Base-by-base conservation (phyloP, 1,284 basidiomycete species). In the Entoloma clypeatum region DNA sequence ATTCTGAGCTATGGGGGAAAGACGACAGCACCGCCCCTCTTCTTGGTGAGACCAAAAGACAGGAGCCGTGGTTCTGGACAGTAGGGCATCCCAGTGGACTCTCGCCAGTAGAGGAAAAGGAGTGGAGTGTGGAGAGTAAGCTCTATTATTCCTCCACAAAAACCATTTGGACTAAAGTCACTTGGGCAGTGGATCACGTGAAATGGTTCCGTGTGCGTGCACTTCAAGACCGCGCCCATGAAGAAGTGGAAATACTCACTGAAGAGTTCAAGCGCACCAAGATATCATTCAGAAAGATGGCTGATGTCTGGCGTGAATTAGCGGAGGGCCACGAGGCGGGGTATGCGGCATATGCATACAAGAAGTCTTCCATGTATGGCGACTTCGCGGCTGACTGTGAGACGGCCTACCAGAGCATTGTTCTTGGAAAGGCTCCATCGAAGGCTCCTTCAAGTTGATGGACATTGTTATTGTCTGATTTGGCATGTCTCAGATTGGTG, bases 41-140 rank as follows among this genome's bases (percentile, higher is more conserved):
- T 19, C 22, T 48, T 14, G 50, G 46, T 11, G 43, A 43, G 19
- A 39, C 44, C 17, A 49, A 43, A 13, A 47, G 14, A 11, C 19
- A 37, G 13, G 53, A 58, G 13, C 47, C 53, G 1, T 56, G 53
- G 53, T 47, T 49, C 23, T 55, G 51, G 51, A 16, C 36, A n/a
- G 30, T 42, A 2, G 39, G 31, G 16, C 44, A 45, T 4, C 39
- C 51, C 11, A 22, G 28, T 14, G 41, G 39, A 5, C 33, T 51
- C 16, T 13, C 18, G 2, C 25, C 34, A 2, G 16, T 16, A 22
- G 35, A 23, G 22, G 41, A 32, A 23, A 39, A 26, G 22, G 42
- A 32, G n/a, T 54, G 50, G 50, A 42, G 43, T 10, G 8, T 41
- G 8, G 54, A 56, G 44, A 21, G 50, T 56, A 27, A 5, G 34